Base-by-base conservation (phyloP, 179 eudicot genomes). In the Nepenthes alata region DNA sequence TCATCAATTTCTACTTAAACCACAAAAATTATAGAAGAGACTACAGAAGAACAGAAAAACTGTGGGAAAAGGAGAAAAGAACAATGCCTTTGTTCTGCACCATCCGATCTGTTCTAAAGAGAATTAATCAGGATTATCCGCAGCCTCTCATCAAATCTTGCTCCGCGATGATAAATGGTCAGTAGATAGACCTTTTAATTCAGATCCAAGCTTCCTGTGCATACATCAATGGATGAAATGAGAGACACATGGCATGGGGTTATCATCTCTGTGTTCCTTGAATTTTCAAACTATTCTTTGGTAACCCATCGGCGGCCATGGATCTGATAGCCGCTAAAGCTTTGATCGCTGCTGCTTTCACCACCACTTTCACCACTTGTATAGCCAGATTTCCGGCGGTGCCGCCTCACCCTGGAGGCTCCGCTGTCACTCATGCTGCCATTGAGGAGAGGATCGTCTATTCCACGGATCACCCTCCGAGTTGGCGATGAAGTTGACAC, bases 331-430 rank as follows among this genome's bases (percentile, higher is more conserved):
- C 88, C 89, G 58, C 85, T 74, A 62, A 74, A 85, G 66, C 70
- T 83, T 66, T 75, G 88, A 64, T 90, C 98, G 58, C 77, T 84
- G 70, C 96, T 87, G 72, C 98, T 89, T 75, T 93, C 98, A 16
- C 94, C 91, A 13, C 98, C 98, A 67, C 98, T 93, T 71, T 87
- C 98, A 52, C 81, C 88, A 63, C 97, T 93, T 3, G 86, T 77
- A 69, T 87, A 83, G 1, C 95, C 97, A 2, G 94, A 75, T 71
- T 81, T 93, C 45, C 72, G 71, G 7, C 85, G 85, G 55, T 87
- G 89, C 65, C 68, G 87, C 68, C 83, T 80, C 35, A 74, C 86
- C 75, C 64, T 87, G 4, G 82, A 74, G 34, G 73, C 65, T 47
- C 76, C 89, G 60, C 81, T 83, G 57, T 93, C 98, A 58, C 98